Evolutionary conservation across 768 basidiomycete species (phyloP).

Genomic region (Tylopilus subfusipes): DNA sequence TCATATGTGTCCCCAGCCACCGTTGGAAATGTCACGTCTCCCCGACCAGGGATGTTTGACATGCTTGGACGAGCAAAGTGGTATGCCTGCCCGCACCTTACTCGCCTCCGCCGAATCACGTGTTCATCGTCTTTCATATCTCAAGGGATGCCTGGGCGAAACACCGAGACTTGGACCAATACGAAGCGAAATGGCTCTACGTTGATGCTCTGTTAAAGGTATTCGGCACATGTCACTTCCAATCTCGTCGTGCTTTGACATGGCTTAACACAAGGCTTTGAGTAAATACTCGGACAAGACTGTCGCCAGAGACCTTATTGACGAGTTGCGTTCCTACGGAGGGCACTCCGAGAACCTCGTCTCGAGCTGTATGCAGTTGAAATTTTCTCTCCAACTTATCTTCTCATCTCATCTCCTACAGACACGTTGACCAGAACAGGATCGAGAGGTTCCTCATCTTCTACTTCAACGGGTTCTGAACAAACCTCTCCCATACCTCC

Average conservation of each 20-base stretch:
- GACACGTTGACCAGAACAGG: constrained; percentile 38
- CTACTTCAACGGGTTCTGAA: constrained; percentile 59
- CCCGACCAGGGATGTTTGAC: constrained; percentile 85
- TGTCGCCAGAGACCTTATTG: constrained; percentile 65
- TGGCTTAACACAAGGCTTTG: constrained; percentile 50
- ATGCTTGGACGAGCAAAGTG: constrained; percentile 93
- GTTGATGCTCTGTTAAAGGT: constrained; percentile 87
- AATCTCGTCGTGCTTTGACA: neutral
- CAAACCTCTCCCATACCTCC: constrained; percentile 23
- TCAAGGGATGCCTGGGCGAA: constrained; percentile 94
- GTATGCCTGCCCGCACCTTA: constrained; percentile 38
- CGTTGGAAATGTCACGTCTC: constrained; percentile 76
- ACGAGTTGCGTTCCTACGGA: constrained; percentile 75
- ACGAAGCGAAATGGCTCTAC: constrained; percentile 86
- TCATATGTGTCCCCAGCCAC: constrained; percentile 55
- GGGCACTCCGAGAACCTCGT: constrained; percentile 63
- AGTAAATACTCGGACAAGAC: constrained; percentile 83
- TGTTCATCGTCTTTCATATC: constrained; percentile 12
- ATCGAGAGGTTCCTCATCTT: constrained; percentile 59
- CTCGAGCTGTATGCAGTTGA: constrained; percentile 52
- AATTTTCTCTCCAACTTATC: neutral
- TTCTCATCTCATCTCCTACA: constrained; percentile 9
- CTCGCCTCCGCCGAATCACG: constrained; percentile 16
- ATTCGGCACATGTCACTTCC: constrained; percentile 8
- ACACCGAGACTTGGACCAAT: constrained; percentile 73